Base-by-base conservation (phyloP, 129 eudicot species). In the Flaveria linearis region DNA sequence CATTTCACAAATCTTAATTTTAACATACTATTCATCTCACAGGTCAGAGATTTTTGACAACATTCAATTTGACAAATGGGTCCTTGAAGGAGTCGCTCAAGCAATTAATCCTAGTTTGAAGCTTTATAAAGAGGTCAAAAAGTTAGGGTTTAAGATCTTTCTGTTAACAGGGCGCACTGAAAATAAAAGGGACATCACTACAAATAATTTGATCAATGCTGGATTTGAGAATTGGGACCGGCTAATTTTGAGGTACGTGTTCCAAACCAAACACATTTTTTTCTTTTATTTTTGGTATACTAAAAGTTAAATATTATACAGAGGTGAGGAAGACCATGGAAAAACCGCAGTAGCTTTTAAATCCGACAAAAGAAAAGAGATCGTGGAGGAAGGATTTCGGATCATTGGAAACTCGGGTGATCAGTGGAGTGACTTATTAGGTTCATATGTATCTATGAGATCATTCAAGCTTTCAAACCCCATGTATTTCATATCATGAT, bases 381-480 rank as follows among this genome's bases (percentile, higher is more conserved):
- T 93, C 61, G 77, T 80, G 25, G 83, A 85, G 80, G 96, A 88
- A 72, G 98, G 98, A 2, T 93, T 76, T 74, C 76, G 87, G 56
- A 88, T 93, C n/a, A 49, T 84, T 42, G 98, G 95, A 9, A 93
- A 90, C 74, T 90, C 91, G 0, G 95, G 98, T 45, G 98, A 93
- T 76, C 98, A 93, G 42, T 93, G 98, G 98, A 93, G 98, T 50
- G 98, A 93, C 85, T 63, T 93, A 46, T 51, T 87, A 62, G 95
- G 92, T 63, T 85, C 92, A 7, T 70, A 85, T 1, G 71, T 82
- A 39, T 84, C 98, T 4, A 53, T 52, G 18, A 89, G 95, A 33
- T 93, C 98, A 2, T 90, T 93, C 85, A 93, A 90, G 84, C 90
- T 93, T 65, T 83, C 98, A 36, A 90, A 93, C 71, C 98, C 98